Conservation (phyloP, 2,329 filamentous ascomycete genomes). For the Bipolaris sorokiniana region DNA sequence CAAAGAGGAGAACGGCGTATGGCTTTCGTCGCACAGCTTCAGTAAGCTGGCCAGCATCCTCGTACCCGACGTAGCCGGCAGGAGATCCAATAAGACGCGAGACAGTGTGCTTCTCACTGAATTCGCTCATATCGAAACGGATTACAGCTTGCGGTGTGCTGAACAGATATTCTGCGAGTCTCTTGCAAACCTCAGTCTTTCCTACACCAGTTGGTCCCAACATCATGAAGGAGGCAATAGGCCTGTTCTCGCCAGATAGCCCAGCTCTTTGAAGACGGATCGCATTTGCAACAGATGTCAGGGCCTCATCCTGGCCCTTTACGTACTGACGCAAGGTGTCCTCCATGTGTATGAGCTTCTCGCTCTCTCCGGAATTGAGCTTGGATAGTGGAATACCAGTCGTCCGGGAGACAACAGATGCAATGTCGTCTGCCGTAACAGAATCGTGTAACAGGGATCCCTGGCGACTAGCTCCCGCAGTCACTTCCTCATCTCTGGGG, state of each 20-base stretch:
- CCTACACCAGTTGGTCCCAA: slow-evolving; percentile 94
- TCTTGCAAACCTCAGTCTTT: slow-evolving; percentile 97
- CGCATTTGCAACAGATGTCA: slow-evolving; percentile 88
- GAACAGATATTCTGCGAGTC: slow-evolving; percentile 91
- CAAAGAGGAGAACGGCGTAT: slow-evolving; percentile 91
- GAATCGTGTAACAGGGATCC: slow-evolving; percentile 84
- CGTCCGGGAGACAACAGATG: slow-evolving; percentile 84
- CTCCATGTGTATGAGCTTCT: slow-evolving; percentile 96
- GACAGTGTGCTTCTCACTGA: slow-evolving; percentile 96
- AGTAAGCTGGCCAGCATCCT: slow-evolving; percentile 93
- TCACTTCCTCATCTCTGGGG: slow-evolving; percentile 69
- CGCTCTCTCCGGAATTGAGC: slow-evolving; percentile 89
- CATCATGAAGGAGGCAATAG: slow-evolving; percentile 96
- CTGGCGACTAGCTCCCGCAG: slow-evolving; percentile 33
- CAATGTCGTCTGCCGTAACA: slow-evolving; percentile 95
- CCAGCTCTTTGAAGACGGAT: slow-evolving; percentile 94
- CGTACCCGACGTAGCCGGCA: slow-evolving; percentile 94
- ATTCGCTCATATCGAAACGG: slow-evolving; percentile 97
- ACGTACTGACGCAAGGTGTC: slow-evolving; percentile 83
- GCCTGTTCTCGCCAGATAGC: slow-evolving; percentile 87
- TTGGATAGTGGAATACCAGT: slow-evolving; percentile 94
- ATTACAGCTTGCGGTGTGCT: slow-evolving; percentile 89
- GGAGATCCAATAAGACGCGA: slow-evolving; percentile 90
- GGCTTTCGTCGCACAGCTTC: slow-evolving; percentile 95
- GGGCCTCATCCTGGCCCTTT: slow-evolving; percentile 90